phyloP scores from a whole-genome alignment of 768 basidiomycete species.

The Rhizopogon vesiculosus region DNA sequence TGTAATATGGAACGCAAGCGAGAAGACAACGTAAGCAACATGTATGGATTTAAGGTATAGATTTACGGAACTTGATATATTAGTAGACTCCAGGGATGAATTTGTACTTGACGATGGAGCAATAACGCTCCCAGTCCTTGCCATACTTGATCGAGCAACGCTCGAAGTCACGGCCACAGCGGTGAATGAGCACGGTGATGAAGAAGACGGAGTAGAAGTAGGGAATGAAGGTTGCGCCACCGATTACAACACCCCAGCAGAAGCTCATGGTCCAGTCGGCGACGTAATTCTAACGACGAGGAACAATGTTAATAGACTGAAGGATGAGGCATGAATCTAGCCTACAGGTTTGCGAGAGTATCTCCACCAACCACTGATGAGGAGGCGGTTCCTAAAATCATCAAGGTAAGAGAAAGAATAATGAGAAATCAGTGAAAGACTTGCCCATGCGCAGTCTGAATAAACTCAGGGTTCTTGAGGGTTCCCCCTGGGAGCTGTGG shows the following conservation, averaged over 20 bases:
- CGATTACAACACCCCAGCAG: slow-evolving; percentile 79
- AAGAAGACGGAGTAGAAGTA: slow-evolving; percentile 99
- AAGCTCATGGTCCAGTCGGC: slow-evolving; percentile 89
- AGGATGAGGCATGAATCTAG: slow-evolving; percentile 3
- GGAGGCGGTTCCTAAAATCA: slow-evolving; percentile 68
- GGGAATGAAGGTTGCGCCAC: slow-evolving; percentile 75
- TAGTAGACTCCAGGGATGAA: slow-evolving; percentile 89
- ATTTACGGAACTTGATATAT: slow-evolving; percentile 1
- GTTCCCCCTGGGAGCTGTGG: slow-evolving; percentile 85
- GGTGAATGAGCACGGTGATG: slow-evolving; percentile 86
- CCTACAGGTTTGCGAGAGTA: slow-evolving; percentile 89
- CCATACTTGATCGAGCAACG: slow-evolving; percentile 90
- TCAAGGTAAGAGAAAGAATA: slow-evolving; percentile 5
- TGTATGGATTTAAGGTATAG: slow-evolving; percentile 3
- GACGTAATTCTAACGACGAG: slow-evolving; percentile 69
- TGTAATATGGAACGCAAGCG: not conserved
- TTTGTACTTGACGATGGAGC: slow-evolving; percentile 81
- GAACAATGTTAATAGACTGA: not conserved
- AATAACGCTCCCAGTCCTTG: slow-evolving; percentile 92
- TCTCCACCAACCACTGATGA: slow-evolving; percentile 93
- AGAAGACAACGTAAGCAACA: not conserved
- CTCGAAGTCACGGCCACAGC: slow-evolving; percentile 92
- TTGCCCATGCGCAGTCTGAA: slow-evolving; percentile 92
- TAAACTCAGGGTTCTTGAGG: slow-evolving; percentile 81
- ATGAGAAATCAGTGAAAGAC: slow-evolving; percentile 7